Percentiles rank a stretch among this genome's conserved stretches.
Conservation (phyloP, 768 basidiomycete genomes). For the Kwoniella mangroviensis region DNA sequence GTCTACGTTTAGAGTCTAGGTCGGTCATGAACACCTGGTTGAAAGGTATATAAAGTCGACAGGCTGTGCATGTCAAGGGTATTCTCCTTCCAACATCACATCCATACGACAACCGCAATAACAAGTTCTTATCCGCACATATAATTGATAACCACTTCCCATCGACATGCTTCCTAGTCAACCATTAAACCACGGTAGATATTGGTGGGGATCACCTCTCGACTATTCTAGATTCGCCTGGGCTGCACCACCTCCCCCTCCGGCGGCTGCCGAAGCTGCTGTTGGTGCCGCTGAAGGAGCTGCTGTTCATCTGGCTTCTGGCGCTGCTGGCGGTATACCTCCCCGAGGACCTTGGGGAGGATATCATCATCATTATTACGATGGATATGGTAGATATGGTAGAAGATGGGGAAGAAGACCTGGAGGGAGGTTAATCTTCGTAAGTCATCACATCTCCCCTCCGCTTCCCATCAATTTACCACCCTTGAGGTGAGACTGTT, state of each 20-base stretch:
- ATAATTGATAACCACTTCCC: background rate
- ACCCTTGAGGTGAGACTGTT: background rate
- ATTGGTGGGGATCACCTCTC: slow-evolving; percentile 18
- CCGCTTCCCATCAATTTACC: background rate
- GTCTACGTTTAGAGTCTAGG: background rate
- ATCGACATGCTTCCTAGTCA: slow-evolving; percentile 21
- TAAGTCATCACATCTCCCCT: slow-evolving; percentile 9
- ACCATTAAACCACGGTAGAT: slow-evolving; percentile 11
- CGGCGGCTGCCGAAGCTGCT: background rate
- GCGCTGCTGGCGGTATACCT: slow-evolving; percentile 11
- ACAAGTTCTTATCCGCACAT: background rate
- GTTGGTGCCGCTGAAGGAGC: slow-evolving; percentile 16
- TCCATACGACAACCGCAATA: background rate
- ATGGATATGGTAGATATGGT: slow-evolving; percentile 21
- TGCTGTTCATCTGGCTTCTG: slow-evolving; percentile 8
- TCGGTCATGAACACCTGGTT: background rate
- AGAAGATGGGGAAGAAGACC: slow-evolving; percentile 22
- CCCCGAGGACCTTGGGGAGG: slow-evolving; percentile 21
- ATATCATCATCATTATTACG: slow-evolving; percentile 22
- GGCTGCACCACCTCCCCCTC: slow-evolving; percentile 10
- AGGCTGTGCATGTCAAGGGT: background rate
- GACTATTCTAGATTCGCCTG: slow-evolving; percentile 20
- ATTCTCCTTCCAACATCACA: no score
- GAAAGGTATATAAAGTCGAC: slow-evolving; percentile 11
- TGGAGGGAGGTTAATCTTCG: slow-evolving; percentile 31